Evolutionary conservation across 441 rosid genomes (phyloP), one percentile per base, ranked within the genome.

Genomic region (Croton setiger): DNA sequence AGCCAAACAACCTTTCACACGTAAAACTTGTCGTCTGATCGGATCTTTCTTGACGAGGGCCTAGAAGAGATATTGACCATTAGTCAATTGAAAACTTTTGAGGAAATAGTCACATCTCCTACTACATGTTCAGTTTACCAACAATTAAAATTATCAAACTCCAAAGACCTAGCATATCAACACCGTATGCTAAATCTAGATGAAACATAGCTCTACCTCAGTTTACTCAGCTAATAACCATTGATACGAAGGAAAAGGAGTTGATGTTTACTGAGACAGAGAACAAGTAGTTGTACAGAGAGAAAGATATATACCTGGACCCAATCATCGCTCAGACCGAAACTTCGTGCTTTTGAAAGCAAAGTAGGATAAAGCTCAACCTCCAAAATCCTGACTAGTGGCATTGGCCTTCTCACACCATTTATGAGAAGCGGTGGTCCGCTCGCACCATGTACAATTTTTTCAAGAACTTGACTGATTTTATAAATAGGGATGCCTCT

Each of bases 271-370:
- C 31, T 55, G 49, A 55, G 59, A 52, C 35, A 3, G 35, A 8
- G 36, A 63, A 35, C 15, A 17, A 41, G 36, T 33, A 45, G 51
- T 18, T 48, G 49, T 15, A 21, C 4, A 20, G 18, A 70, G 31
- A 27, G 31, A 27, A 60, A 74, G 70, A 67, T 17, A 71, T 88
- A 70, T 84, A 95, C 98, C 76, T 91, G 92, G 85, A 91, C 85
- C 99, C 97, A 96, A 35, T 89, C 79, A 72, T 91, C 96, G 62
- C 87, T 89, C 72, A 96, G 75, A 76, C 97, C 97, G 74, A 87
- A 96, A 73, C 97, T 93, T 73, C 99, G 81, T 17, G 99, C 98
- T 81, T 96, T 96, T 58, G 99, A 96, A 75, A 96, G 98, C 84
- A 91, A 74, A 27, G 89, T 91, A 76, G 97, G 91, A 84, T 85